Base-by-base conservation (phyloP, 352 stramenopile species). In the Sclerospora graminicola region DNA sequence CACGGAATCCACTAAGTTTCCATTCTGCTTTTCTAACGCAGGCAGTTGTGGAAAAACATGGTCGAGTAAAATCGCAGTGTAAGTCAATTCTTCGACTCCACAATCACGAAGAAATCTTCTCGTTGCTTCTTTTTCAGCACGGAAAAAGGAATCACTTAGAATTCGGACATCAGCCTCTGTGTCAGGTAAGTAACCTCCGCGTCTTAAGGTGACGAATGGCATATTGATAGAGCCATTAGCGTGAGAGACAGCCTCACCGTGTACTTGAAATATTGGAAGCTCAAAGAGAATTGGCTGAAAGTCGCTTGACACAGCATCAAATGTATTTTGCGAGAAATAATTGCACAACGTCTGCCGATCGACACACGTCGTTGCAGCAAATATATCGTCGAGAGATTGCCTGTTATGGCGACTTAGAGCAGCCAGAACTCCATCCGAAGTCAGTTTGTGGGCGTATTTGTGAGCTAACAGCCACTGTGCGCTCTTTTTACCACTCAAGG, bases 61-160 rank as follows among this genome's bases (percentile, higher is more conserved):
- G 20, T 82, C 60, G 32, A 85, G 20, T 30, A 88, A 54, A 31
- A 84, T 68, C 20, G 57, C 63, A 1, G 75, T 70, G 39, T 62
- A 63, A 11, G 54, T 69, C 69, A 61, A 80, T 40, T 85, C 70
- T n/a, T n/a, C n/a, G n/a, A n/a, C n/a, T n/a, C n/a, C n/a, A n/a
- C n/a, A n/a, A n/a, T n/a, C n/a, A n/a, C 62, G 63, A 26, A 88
- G 27, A 45, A 88, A 76, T 20, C 50, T 66, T 34, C 68, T 63
- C 10, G 51, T 51, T 28, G 29, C 32, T 18, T 69, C 56, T 15
- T 45, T 71, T 13, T 68, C 38, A 19, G 51, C 56, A n/a, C n/a
- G n/a, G n/a, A n/a, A n/a, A n/a, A n/a, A n/a, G n/a, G n/a, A n/a
- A n/a, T n/a, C n/a, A n/a, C n/a, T n/a, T n/a, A n/a, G n/a, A n/a